phyloP scores from a whole-genome alignment of 2,329 filamentous ascomycete genomes.

The Penicillium digitatum region DNA sequence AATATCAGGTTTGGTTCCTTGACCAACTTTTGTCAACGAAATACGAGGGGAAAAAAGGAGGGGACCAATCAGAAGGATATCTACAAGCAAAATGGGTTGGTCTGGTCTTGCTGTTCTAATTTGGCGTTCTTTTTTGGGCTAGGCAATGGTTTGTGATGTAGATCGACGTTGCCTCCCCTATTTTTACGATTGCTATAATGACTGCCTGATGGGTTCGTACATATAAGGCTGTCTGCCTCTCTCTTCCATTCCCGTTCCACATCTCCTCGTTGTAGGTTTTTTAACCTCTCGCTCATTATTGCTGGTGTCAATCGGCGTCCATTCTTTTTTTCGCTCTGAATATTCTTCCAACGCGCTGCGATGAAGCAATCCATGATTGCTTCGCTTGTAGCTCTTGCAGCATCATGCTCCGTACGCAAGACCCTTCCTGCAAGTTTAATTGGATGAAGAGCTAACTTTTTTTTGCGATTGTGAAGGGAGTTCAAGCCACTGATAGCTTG shows the following conservation, averaged over 20 bases:
- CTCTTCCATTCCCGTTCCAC: background rate
- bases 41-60: background rate
- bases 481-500: slow-evolving; percentile 14
- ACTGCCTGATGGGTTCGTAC: background rate
- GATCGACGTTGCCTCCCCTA: slow-evolving; percentile 13
- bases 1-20: background rate
- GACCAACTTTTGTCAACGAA: slow-evolving; percentile 1
- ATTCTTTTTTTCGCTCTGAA: slow-evolving; percentile 17
- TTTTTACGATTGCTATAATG: slow-evolving; percentile 3
- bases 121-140: slow-evolving; percentile 1
- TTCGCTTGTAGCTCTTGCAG: slow-evolving; percentile 24
- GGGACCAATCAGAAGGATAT: slow-evolving; percentile 9
- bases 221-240: slow-evolving; percentile 5
- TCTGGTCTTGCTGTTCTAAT: slow-evolving; percentile 6
- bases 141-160: slow-evolving; percentile 5
- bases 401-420: slow-evolving; percentile 15
- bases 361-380: slow-evolving; percentile 25
- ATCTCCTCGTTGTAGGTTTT: slow-evolving; percentile 13
- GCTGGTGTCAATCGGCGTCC: slow-evolving; percentile 24
- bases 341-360: slow-evolving; percentile 7
- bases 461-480: slow-evolving; percentile 5
- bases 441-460: background rate
- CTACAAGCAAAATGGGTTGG: slow-evolving; percentile 7
- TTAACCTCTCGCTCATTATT: slow-evolving; percentile 24
- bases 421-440: accelerated